phyloP scores from a whole-genome alignment of 345 rosid species.

The Angophora floribunda region DNA sequence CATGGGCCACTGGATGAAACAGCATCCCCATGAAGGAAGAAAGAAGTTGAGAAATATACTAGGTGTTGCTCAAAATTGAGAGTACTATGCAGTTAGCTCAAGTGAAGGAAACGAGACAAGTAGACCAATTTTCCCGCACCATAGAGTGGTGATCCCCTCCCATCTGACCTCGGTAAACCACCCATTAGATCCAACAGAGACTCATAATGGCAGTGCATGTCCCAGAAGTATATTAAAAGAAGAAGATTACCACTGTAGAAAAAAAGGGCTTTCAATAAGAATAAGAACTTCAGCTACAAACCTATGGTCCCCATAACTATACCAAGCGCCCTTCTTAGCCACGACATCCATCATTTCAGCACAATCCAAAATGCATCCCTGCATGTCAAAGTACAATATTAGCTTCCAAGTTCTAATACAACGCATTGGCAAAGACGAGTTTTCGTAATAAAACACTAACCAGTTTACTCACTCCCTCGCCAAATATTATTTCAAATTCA shows the following conservation, averaged over 20 bases:
- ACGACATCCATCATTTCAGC: constrained; percentile 83
- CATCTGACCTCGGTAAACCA: neutral
- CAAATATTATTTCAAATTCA: constrained; percentile 89
- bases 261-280: neutral
- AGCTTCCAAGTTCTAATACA: neutral
- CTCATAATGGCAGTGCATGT: neutral
- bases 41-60: neutral
- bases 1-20: neutral
- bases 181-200: neutral
- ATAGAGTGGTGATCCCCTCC: neutral
- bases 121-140: neutral
- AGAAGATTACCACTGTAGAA: neutral
- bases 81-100: neutral
- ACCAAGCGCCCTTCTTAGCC: constrained; percentile 92
- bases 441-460: constrained; percentile 24
- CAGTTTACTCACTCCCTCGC: constrained; percentile 95
- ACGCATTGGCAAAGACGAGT: neutral
- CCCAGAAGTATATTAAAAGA: neutral
- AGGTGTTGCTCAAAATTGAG: neutral
- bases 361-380: constrained; percentile 92
- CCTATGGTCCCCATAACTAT: constrained; percentile 91
- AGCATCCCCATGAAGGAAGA: neutral
- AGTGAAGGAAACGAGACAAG: neutral
- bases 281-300: constrained; percentile 4
- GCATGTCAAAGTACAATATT: constrained; percentile 7